Evolutionary conservation across 768 basidiomycete species (phyloP).

Genomic region (Trametes cubensis): DNA sequence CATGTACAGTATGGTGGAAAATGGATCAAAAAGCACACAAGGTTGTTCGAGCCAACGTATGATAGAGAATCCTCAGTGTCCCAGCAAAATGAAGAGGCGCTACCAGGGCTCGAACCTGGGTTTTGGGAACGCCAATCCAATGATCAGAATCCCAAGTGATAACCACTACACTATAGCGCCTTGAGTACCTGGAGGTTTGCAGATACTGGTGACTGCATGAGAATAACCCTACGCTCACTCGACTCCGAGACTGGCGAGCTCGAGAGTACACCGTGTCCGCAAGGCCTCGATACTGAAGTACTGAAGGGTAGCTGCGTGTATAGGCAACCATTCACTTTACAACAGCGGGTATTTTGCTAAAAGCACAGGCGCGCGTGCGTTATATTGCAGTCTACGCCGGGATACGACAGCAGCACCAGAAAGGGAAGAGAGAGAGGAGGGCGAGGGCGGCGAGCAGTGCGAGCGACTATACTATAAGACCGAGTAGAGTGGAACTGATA

Average conservation of each 20-base stretch:
- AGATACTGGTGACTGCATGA: too few species aligned
- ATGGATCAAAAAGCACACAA: too few species aligned
- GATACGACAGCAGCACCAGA: background rate
- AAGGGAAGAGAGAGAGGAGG: background rate
- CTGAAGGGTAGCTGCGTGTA: too few species aligned
- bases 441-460: background rate
- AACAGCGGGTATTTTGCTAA: background rate
- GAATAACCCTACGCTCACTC: too few species aligned
- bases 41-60: too few species aligned
- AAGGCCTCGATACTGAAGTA: too few species aligned
- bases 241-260: too few species aligned
- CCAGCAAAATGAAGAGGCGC: background rate
- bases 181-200: too few species aligned
- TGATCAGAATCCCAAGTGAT: slow-evolving; percentile 9
- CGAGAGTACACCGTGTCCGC: too few species aligned
- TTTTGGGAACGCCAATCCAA: background rate
- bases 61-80: too few species aligned
- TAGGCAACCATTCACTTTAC: background rate
- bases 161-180: slow-evolving; percentile 15
- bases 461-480: background rate
- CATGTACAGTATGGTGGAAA: too few species aligned
- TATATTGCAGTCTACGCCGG: background rate
- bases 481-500: background rate
- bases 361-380: background rate
- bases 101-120: slow-evolving; percentile 16